Conservation (phyloP, 257 asterid species). For the Capsicum baccatum region DNA sequence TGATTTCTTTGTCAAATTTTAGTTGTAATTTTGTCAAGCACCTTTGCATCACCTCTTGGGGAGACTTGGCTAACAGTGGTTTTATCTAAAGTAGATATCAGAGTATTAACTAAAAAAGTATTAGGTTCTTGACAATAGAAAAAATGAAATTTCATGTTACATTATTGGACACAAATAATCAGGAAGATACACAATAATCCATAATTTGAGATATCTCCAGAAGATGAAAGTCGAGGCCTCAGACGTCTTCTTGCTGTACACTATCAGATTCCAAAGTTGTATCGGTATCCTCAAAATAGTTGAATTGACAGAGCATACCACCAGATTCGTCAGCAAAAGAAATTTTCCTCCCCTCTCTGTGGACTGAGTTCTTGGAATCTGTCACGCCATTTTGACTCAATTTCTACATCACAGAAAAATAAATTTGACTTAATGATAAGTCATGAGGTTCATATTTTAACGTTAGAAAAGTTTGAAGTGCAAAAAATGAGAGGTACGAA, state of each 20-base stretch:
- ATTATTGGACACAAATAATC: not conserved
- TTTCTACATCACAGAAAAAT: slow-evolving; percentile 47
- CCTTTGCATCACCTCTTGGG: not conserved
- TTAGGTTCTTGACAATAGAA: slow-evolving; percentile 8
- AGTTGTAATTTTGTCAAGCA: not conserved
- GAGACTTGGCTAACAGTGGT: not conserved
- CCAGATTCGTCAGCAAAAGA: slow-evolving; percentile 94
- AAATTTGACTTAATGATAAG: slow-evolving; percentile 33
- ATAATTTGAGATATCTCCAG: not conserved
- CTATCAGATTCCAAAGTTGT: slow-evolving; percentile 40
- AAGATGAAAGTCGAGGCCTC: slow-evolving; percentile 10
- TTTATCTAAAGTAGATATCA: not conserved
- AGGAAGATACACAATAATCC: slow-evolving; percentile 3
- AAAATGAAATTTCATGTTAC: not conserved
- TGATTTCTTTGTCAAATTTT: not conserved
- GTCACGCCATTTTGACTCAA: slow-evolving; percentile 53
- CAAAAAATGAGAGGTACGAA: slow-evolving; percentile 38
- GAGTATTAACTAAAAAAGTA: slow-evolving; percentile 17
- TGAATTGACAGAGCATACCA: slow-evolving; percentile 75
- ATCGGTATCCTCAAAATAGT: slow-evolving; percentile 49
- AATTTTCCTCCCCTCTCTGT: slow-evolving; percentile 62
- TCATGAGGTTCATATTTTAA: slow-evolving; percentile 1
- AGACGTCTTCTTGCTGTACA: slow-evolving; percentile 34
- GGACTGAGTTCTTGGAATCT: slow-evolving; percentile 38
- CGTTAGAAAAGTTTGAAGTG: not conserved